Base-by-base conservation (phyloP, 1,284 basidiomycete species). In the Ceratobasidium sp. region DNA sequence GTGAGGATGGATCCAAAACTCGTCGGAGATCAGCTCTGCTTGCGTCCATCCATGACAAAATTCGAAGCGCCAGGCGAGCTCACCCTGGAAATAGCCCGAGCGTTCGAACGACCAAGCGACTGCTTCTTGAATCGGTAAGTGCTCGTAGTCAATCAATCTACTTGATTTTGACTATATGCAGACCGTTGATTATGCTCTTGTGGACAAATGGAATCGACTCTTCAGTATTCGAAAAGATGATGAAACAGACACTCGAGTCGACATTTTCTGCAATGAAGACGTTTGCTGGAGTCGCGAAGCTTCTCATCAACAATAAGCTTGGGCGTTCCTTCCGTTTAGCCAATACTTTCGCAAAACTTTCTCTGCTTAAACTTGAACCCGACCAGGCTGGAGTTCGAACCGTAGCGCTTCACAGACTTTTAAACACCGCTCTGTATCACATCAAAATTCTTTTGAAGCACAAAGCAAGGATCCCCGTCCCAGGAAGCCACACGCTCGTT, bases 31-130 rank as follows among this genome's bases (percentile, higher is more conserved):
- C 86, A 17, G 87, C 91, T 95, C 88, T 86, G 89, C 33, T 81
- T 94, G 17, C 87, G 94, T 23, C 85, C 87, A 1, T 93, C 91
- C 0, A 94, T 95, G 93, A 87, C 87, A 69, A 96, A 96, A 81
- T 96, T 95, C 80, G 84, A 88, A 1, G 88, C 87, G 1, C 66
- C 87, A 83, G 0, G 83, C 85, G 10, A 82, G 87, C 28, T 75
- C 79, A 0, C 89, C 89, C 4, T 95, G 77, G 93, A 94, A 82
- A 94, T 95, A 66, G 92, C 92, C 0, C 86, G 86, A 67, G 86
- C 88, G 0, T 91, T 94, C 81, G 86, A 87, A 66, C 84, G 85
- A 26, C 90, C 92, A 0, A 89, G 89, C 42, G 82, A 83, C 9
- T 89, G 89, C 59, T 91, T 92, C 83, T 84, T 93, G 28, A 93